Conservation (phyloP, 352 stramenopile genomes). For the Phytopythium montanum region DNA sequence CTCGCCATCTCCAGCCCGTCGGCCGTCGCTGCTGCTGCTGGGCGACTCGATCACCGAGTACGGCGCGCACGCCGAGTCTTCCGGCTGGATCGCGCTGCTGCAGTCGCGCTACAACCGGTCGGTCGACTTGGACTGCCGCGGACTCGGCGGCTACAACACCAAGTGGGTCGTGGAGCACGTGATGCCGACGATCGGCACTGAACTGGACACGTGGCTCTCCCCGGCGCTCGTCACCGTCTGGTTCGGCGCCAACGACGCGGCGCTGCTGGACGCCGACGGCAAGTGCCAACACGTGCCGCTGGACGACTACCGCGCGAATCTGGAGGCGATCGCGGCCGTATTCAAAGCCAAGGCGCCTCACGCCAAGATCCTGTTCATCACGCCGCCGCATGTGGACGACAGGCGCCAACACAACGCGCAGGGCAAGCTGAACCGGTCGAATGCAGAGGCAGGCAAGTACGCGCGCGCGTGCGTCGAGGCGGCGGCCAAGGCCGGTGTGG, state of each 20-base stretch:
- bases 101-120: conserved; percentile 43
- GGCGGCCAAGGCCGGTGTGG: conserved; percentile 17
- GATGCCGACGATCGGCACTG: conserved; percentile 25
- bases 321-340: conserved; percentile 21
- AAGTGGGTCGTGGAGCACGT: conserved; percentile 46
- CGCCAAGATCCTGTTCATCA: conserved; percentile 46
- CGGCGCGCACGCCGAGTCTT: conserved; percentile 20
- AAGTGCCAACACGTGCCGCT: conserved; percentile 44
- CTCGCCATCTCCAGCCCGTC: not conserved
- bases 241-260: conserved; percentile 70
- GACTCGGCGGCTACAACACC: conserved; percentile 46
- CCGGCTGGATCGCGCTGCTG: conserved; percentile 37
- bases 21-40: conserved; percentile 29
- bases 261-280: conserved; percentile 16
- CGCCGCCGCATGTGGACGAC: conserved; percentile 52
- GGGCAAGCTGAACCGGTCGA: conserved; percentile 34
- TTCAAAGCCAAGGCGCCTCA: conserved; percentile 15
- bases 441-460: conserved; percentile 35
- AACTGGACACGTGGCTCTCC: conserved; percentile 3
- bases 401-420: conserved; percentile 12
- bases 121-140: conserved; percentile 40
- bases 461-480: conserved; percentile 42
- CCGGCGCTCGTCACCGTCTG: conserved; percentile 59
- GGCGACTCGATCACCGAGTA: conserved; percentile 52
- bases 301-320: conserved; percentile 39